Evolutionary conservation across 345 rosid species (phyloP).

Genomic region (Gynandropsis gynandra): DNA sequence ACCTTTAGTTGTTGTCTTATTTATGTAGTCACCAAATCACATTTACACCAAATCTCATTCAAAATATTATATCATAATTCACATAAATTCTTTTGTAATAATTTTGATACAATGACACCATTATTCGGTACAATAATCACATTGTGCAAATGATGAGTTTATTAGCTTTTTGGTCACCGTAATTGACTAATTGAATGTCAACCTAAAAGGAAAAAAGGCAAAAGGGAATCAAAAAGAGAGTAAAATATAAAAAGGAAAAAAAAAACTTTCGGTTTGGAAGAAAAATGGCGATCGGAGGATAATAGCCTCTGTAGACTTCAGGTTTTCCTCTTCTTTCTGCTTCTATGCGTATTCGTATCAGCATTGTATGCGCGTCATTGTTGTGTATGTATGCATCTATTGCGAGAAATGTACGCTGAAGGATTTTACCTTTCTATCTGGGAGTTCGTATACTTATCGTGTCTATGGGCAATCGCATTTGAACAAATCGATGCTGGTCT

Average conservation of each 20-base stretch:
- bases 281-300: slow-evolving; percentile 34
- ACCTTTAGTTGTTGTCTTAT: no score
- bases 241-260: background rate
- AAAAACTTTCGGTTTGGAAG: slow-evolving; percentile 22
- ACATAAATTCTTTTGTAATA: no score
- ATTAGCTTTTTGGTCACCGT: background rate
- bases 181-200: slow-evolving; percentile 17
- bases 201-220: background rate
- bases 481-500: slow-evolving; percentile 21
- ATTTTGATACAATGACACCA: no score
- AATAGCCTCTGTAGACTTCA: slow-evolving; percentile 23
- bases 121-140: no score
- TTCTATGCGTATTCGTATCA: background rate
- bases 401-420: background rate
- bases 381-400: background rate
- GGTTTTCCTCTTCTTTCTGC: slow-evolving; percentile 19
- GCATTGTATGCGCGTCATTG: background rate
- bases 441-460: background rate
- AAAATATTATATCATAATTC: no score
- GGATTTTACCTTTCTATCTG: no score
- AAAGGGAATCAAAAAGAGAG: slow-evolving; percentile 8
- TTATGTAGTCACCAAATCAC: no score
- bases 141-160: no score
- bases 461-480: background rate
- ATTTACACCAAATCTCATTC: no score